Base-by-base conservation (phyloP, 1,284 basidiomycete species). In the Leccinum brunneo-olivaceum region DNA sequence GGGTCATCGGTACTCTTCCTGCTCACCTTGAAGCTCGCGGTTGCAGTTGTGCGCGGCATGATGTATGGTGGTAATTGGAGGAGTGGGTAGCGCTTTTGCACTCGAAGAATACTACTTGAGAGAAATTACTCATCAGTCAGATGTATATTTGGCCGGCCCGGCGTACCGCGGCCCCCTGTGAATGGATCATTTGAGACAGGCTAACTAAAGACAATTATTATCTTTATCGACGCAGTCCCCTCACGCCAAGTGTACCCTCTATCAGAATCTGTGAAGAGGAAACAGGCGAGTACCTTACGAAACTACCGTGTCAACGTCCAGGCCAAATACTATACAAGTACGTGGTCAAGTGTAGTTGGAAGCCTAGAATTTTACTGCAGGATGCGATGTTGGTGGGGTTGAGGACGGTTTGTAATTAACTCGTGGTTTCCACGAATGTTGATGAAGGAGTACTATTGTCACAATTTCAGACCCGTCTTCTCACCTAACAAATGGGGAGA, bases 31-130 rank as follows among this genome's bases (percentile, higher is more conserved):
- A 79, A 85, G 51, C 76, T 75, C 0, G 79, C 71, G 3, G 83
- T 84, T 55, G 82, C 82, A 54, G 75, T 60, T 32, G 76, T 71
- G 53, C 76, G 74, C 47, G 81, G 76, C 83, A 85, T 84, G 37
- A 41, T 64, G 45, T 35, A 23, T 34, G 20, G 11, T 39, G 43
- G 51, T 14, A 42, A 47, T 27, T 47, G 35, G 32, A 56, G 33
- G 38, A n/a, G n/a, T n/a, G n/a, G n/a, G n/a, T n/a, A n/a, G n/a
- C n/a, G n/a, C n/a, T n/a, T n/a, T n/a, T n/a, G n/a, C n/a, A n/a
- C n/a, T n/a, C n/a, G n/a, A n/a, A n/a, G n/a, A n/a, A n/a, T n/a
- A n/a, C n/a, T n/a, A 29, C 39, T 42, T 43, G 40, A 47, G 35
- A 11, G 11, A 29, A 32, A 36, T 32, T 7, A 19, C 12, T 39